phyloP scores from a whole-genome alignment of 352 stramenopile genomes.

The Phytophthora rubi region DNA sequence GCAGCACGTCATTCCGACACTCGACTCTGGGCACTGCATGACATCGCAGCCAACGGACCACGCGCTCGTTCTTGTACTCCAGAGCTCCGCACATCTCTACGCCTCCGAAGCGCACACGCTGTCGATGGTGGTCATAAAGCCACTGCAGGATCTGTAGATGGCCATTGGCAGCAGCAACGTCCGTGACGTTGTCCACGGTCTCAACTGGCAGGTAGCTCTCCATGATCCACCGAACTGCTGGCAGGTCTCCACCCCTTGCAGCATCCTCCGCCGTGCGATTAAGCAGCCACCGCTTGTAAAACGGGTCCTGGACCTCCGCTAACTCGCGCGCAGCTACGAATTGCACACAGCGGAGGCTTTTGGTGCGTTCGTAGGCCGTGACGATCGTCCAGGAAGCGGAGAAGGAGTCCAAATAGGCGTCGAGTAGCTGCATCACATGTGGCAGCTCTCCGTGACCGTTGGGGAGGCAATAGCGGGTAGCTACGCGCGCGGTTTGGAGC shows the following conservation, averaged over 20 bases:
- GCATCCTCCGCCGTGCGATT: conserved; percentile 21
- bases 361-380: conserved; percentile 16
- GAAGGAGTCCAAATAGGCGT: conserved; percentile 16
- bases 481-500: conserved; percentile 11
- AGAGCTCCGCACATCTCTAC: conserved; percentile 27
- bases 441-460: conserved; percentile 18
- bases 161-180: conserved; percentile 17
- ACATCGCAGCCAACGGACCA: conserved; percentile 51
- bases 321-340: conserved; percentile 17
- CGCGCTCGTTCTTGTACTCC: conserved; percentile 43
- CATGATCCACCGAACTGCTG: conserved; percentile 23
- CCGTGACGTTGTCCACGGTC: conserved; percentile 20
- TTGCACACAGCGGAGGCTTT: conserved; percentile 21
- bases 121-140: conserved; percentile 19
- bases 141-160: conserved; percentile 24
- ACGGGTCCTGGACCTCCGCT: conserved; percentile 18
- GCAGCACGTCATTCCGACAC: conserved; percentile 8
- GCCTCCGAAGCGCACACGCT: conserved; percentile 13
- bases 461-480: conserved; percentile 15
- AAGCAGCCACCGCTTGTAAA: conserved; percentile 35
- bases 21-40: conserved; percentile 19
- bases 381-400: conserved; percentile 18
- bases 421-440: conserved; percentile 12
- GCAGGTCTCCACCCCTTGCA: conserved; percentile 9
- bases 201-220: conserved; percentile 15